phyloP scores from a whole-genome alignment of 2,329 filamentous ascomycete species.

The Phoma herbarum region DNA sequence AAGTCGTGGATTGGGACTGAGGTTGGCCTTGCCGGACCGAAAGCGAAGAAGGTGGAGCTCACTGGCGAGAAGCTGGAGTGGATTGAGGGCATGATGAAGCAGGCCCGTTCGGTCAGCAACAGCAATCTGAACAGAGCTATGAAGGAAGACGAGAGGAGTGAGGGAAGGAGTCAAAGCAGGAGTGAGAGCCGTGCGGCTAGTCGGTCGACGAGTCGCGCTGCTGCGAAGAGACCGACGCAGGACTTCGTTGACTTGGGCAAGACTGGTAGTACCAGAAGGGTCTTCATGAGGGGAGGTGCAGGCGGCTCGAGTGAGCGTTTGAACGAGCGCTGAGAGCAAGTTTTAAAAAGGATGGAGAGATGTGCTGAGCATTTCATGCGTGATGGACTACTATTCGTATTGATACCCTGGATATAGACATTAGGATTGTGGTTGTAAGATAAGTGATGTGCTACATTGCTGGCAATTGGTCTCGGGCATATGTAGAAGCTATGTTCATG shows the following conservation, averaged over 20 bases:
- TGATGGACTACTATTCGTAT: conserved; percentile 17
- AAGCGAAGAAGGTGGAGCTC: conserved; percentile 69
- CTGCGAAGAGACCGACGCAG: conserved; percentile 29
- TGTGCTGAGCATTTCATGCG: conserved; percentile 7
- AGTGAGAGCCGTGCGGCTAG: conserved; percentile 43
- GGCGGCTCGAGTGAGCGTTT: conserved; percentile 8
- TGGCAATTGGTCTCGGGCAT: neutral
- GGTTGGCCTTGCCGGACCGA: conserved; percentile 76
- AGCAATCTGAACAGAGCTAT: conserved; percentile 56
- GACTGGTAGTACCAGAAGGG: conserved; percentile 75
- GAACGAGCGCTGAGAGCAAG: conserved; percentile 13
- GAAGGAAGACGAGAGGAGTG: conserved; percentile 27
- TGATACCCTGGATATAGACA: conserved; percentile 25
- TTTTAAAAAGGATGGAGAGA: neutral
- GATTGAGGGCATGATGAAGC: conserved; percentile 85
- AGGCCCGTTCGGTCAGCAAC: conserved; percentile 76
- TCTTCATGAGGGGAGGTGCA: conserved; percentile 64
- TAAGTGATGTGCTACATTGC: neutral
- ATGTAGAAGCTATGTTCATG: neutral
- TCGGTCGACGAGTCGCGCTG: conserved; percentile 26
- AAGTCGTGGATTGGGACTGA: conserved; percentile 51
- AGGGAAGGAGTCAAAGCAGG: conserved; percentile 38
- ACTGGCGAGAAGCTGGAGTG: conserved; percentile 77
- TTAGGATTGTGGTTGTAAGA: conserved; percentile 14
- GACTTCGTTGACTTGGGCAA: conserved; percentile 75